Evolutionary conservation across 2,329 filamentous ascomycete species (phyloP).

Genomic region (Lecanicillium sp.): DNA sequence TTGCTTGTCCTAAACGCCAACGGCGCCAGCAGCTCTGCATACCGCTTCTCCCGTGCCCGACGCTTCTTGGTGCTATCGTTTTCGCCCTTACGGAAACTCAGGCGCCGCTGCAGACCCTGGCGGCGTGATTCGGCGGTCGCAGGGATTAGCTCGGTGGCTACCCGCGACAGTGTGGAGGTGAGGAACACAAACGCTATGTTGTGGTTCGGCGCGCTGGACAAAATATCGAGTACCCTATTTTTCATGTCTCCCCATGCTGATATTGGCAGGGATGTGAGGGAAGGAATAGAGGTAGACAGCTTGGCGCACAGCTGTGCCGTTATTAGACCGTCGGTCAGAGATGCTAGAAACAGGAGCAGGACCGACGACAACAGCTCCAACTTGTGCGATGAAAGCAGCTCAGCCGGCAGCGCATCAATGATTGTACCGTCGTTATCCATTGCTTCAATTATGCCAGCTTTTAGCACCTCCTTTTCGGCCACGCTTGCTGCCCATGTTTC

Average conservation of each 20-base stretch:
- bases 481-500: conserved; percentile 22
- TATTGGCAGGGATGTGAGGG: conserved; percentile 17
- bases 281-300: conserved; percentile 52
- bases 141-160: conserved; percentile 41
- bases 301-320: conserved; percentile 61
- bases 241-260: conserved; percentile 34
- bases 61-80: conserved; percentile 33
- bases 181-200: conserved; percentile 88
- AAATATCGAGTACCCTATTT: conserved; percentile 58
- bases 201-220: conserved; percentile 65
- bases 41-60: conserved; percentile 50
- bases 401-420: conserved; percentile 51
- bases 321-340: conserved; percentile 73
- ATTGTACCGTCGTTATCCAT: conserved; percentile 65
- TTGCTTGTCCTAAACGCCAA: conserved; percentile 50
- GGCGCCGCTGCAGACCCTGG: conserved; percentile 31
- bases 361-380: conserved; percentile 68
- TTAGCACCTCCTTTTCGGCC: conserved; percentile 18
- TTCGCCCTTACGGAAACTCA: conserved; percentile 36
- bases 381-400: conserved; percentile 57
- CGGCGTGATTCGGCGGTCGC: conserved; percentile 21
- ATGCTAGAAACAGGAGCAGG: conserved; percentile 65
- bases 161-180: conserved; percentile 61
- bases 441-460: conserved; percentile 47
- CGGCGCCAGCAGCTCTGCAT: conserved; percentile 58